A percentile compares a stretch with the other conserved stretches of the same genome.
phyloP scores from a whole-genome alignment of 2,329 filamentous ascomycete genomes.

The Calonectria crousiana region DNA sequence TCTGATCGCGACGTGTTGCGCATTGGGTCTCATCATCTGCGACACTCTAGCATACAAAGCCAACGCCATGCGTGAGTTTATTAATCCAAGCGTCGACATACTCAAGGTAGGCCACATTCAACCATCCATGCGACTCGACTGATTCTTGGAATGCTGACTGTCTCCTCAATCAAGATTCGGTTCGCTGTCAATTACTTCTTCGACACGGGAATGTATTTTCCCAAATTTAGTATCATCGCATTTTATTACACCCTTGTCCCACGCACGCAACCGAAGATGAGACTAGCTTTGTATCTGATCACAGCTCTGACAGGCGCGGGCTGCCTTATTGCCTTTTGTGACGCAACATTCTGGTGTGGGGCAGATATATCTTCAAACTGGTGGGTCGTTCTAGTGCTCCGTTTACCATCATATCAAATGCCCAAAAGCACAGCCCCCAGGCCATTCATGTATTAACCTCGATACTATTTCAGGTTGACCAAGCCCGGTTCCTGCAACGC shows the following conservation, averaged over 20 bases:
- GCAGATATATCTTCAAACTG: conserved; percentile 38
- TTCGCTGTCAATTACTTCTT: conserved; percentile 44
- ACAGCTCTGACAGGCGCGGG: conserved; percentile 26
- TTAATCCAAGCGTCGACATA: background rate
- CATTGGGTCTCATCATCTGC: conserved; percentile 3
- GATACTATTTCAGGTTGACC: background rate
- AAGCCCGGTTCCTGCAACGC: conserved; percentile 26
- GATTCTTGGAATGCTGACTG: background rate
- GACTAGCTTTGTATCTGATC: conserved; percentile 31
- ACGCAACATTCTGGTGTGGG: conserved; percentile 42
- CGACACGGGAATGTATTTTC: conserved; percentile 41
- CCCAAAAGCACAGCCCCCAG: background rate
- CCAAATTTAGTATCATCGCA: conserved; percentile 41
- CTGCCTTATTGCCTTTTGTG: conserved; percentile 30
- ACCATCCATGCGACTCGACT: too few species aligned
- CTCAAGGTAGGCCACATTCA: background rate
- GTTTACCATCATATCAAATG: background rate
- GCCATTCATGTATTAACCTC: background rate
- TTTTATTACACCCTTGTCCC: conserved; percentile 41
- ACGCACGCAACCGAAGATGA: conserved; percentile 29
- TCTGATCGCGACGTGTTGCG: background rate
- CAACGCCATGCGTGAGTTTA: conserved; percentile 8
- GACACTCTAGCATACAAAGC: conserved; percentile 11
- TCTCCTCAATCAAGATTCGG: conserved; percentile 2
- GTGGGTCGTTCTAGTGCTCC: background rate